These are phyloP conservation scores for Stemphylium lycopersici DNA, from an alignment of 2,329 filamentous ascomycete species.

Conservation along the genomic window DNA sequence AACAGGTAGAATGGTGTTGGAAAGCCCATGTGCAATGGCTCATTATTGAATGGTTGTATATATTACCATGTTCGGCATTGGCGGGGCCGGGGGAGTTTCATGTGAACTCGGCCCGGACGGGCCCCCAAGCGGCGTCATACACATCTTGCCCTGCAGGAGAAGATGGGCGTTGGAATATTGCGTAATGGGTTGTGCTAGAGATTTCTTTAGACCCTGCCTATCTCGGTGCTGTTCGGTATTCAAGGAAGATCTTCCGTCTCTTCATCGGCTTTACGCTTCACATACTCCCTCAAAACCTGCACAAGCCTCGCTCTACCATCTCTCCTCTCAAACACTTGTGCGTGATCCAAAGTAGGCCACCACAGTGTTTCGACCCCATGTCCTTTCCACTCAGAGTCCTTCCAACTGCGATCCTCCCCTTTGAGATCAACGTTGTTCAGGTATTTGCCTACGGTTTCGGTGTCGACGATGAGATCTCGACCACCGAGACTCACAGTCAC, in stretches of 20 bases:
- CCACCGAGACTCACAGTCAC: constrained; percentile 66
- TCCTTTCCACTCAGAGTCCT: constrained; percentile 45
- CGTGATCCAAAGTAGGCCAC: constrained; percentile 68
- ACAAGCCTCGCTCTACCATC: constrained; percentile 34
- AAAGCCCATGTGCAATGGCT: neutral
- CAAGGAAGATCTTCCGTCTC: constrained; percentile 9
- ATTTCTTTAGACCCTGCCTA: neutral
- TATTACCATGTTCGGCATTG: constrained; percentile 20
- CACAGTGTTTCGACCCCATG: constrained; percentile 63
- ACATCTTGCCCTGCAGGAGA: neutral
- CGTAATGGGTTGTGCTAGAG: neutral
- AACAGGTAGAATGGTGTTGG: neutral
- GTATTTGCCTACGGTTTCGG: constrained; percentile 63
- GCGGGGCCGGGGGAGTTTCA: constrained; percentile 30
- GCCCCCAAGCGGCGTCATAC: constrained; percentile 19
- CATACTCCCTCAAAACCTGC: constrained; percentile 36
- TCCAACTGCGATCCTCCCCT: constrained; percentile 37
- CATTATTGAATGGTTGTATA: constrained; percentile 6
- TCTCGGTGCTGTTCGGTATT: neutral
- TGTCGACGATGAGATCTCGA: constrained; percentile 70
- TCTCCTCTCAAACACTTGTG: constrained; percentile 55
- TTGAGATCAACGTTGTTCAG: constrained; percentile 51
- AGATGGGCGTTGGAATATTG: neutral
- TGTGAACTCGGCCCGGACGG: constrained; percentile 19
- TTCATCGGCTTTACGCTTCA: constrained; percentile 13